Percentiles rank a stretch among this genome's conserved stretches.
These are phyloP conservation scores for Sporisorium scitamineum DNA, from an alignment of 1,284 basidiomycete species.

Conservation along the genomic window DNA sequence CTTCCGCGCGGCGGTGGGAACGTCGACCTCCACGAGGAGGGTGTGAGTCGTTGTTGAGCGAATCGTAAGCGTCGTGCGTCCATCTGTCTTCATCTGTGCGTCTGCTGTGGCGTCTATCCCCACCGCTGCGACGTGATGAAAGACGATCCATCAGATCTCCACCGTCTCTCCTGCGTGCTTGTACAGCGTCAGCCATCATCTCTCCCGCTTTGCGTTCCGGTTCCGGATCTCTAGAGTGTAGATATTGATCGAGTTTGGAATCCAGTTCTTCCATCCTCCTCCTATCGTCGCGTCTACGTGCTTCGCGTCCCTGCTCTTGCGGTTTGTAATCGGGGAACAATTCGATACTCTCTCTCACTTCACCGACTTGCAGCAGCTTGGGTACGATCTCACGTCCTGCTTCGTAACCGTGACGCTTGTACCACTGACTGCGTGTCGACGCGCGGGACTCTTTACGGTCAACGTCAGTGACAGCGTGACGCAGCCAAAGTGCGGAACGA, in stretches of 20 bases:
- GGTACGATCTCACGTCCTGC: slow-evolving; percentile 67
- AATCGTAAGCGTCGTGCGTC: slow-evolving; percentile 37
- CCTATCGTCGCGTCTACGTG: background rate
- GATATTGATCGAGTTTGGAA: slow-evolving; percentile 36
- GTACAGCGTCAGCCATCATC: slow-evolving; percentile 43
- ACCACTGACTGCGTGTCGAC: slow-evolving; percentile 59
- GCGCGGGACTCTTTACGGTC: slow-evolving; percentile 62
- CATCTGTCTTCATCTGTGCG: slow-evolving; percentile 15
- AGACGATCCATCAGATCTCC: slow-evolving; percentile 34
- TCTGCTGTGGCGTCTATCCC: slow-evolving; percentile 8
- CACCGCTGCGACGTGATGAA: background rate
- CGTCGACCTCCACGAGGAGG: slow-evolving; percentile 3
- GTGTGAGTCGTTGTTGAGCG: background rate
- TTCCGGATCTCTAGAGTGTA: slow-evolving; percentile 29
- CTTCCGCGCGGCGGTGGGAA: slow-evolving; percentile 14
- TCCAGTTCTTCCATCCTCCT: slow-evolving; percentile 43
- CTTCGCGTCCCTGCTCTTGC: background rate
- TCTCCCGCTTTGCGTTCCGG: slow-evolving; percentile 27
- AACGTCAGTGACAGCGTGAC: slow-evolving; percentile 53
- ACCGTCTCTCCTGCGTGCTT: slow-evolving; percentile 10
- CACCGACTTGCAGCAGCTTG: slow-evolving; percentile 59
- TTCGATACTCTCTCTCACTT: slow-evolving; percentile 40
- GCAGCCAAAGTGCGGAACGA: slow-evolving; percentile 49
- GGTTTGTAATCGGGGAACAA: slow-evolving; percentile 47
- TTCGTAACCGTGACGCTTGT: slow-evolving; percentile 61